These are phyloP conservation scores for Sabuloglossum arenarium DNA, from an alignment of 495 filamentous ascomycete species.

Conservation along the genomic window DNA sequence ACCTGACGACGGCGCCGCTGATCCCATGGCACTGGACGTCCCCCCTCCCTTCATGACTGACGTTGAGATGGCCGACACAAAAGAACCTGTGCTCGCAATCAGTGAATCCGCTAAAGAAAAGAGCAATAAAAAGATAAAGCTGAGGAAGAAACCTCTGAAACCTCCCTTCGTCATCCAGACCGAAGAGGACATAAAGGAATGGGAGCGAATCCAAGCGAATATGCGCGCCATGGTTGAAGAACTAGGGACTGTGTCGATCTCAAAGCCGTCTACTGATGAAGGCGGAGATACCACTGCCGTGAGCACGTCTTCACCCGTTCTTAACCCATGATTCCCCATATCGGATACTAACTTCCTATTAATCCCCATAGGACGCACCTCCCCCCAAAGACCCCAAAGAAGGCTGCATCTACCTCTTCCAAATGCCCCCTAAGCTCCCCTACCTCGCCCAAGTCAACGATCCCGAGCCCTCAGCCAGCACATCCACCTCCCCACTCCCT, in stretches of 20 bases:
- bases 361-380: not conserved
- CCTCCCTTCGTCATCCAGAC: conserved; percentile 9
- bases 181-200: conserved; percentile 8
- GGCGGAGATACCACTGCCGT: conserved; percentile 1
- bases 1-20: conserved; percentile 17
- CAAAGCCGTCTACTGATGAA: not conserved
- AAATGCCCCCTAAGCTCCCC: conserved; percentile 33
- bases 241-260: not conserved
- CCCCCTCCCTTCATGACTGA: not conserved
- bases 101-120: not conserved
- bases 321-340: not conserved
- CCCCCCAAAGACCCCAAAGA: conserved; percentile 7
- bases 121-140: not conserved
- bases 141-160: not conserved
- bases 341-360: not conserved
- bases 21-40: conserved; percentile 6
- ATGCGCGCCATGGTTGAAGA: conserved; percentile 1
- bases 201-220: conserved; percentile 9
- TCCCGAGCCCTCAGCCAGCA: not conserved
- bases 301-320: not conserved
- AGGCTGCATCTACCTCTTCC: conserved; percentile 30
- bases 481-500: too few relatives aligned
- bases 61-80: too few relatives aligned
- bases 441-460: conserved; percentile 20
- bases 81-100: not conserved